Conservation (phyloP, 495 filamentous ascomycete species). For the Lasiosphaeriaceae sp. region DNA sequence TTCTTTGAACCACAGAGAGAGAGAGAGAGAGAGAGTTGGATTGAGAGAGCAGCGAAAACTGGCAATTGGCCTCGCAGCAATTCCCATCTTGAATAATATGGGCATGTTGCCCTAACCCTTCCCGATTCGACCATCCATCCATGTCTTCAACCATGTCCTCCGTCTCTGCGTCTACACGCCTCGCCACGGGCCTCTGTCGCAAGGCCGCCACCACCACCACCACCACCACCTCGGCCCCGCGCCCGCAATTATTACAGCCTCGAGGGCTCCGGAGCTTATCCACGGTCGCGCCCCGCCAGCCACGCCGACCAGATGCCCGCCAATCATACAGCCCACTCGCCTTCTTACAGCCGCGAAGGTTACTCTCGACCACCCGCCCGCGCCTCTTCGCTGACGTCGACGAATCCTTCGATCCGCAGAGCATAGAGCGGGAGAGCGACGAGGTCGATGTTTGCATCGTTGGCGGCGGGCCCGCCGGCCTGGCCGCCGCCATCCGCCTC, state of each 20-base stretch:
- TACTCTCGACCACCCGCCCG: constrained; percentile 39
- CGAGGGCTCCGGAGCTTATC: constrained; percentile 19
- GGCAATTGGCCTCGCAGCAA: too few species aligned
- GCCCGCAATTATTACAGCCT: constrained; percentile 7
- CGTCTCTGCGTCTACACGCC: constrained; percentile 21
- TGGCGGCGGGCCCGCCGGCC: constrained; percentile 88
- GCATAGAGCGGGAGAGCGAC: constrained; percentile 81
- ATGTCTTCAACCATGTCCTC: constrained; percentile 18
- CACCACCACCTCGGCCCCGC: background rate
- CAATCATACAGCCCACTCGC: constrained; percentile 3
- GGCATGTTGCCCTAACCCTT: background rate
- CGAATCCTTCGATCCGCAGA: constrained; percentile 66
- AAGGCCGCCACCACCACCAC: constrained; percentile 12
- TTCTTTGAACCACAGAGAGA: too few species aligned
- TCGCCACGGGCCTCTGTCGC: constrained; percentile 28
- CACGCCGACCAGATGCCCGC: constrained; percentile 2
- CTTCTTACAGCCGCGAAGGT: background rate
- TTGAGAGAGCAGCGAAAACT: too few species aligned
- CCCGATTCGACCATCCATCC: background rate
- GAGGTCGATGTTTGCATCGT: constrained; percentile 96
- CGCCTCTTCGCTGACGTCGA: constrained; percentile 49
- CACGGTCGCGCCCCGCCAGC: constrained; percentile 2
- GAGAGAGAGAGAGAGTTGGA: too few species aligned
- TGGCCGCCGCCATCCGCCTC: constrained; percentile 87
- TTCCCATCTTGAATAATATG: background rate